These are phyloP conservation scores for Ramaria sp. DNA, from an alignment of 768 basidiomycete genomes.

Conservation along the genomic window DNA sequence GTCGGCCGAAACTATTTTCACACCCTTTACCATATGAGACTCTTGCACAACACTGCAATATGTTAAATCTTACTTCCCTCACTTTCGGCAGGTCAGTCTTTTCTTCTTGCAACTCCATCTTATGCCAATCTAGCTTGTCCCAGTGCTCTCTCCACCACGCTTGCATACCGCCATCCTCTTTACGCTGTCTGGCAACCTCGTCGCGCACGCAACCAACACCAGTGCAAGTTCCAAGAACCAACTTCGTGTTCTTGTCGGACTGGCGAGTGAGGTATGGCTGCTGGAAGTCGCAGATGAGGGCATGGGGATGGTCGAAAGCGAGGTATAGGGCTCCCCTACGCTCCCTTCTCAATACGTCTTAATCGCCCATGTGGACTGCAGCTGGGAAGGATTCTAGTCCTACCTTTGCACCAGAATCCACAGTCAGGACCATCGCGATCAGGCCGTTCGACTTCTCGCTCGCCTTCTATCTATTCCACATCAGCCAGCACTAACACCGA, in stretches of 20 bases:
- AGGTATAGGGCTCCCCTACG: constrained; percentile 40
- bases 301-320: constrained; percentile 65
- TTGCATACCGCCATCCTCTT: constrained; percentile 65
- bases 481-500: constrained; percentile 4
- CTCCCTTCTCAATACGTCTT: no score
- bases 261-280: constrained; percentile 71
- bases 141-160: constrained; percentile 42
- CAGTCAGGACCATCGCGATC: not conserved
- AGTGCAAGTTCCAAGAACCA: constrained; percentile 57
- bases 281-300: constrained; percentile 57
- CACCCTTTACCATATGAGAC: not conserved
- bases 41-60: not conserved
- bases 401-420: constrained; percentile 32
- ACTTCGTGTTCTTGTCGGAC: constrained; percentile 58
- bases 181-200: constrained; percentile 63
- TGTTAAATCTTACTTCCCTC: constrained; percentile 8
- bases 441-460: constrained; percentile 6
- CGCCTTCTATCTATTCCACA: not conserved
- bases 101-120: not conserved
- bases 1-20: no score
- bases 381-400: constrained; percentile 62
- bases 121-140: not conserved
- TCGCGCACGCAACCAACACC: constrained; percentile 46
- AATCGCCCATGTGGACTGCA: constrained; percentile 21
- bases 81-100: constrained; percentile 5